Base-by-base conservation (phyloP, 805 yeast genomes). In the Cyberlindnera euphorbiiphila region DNA sequence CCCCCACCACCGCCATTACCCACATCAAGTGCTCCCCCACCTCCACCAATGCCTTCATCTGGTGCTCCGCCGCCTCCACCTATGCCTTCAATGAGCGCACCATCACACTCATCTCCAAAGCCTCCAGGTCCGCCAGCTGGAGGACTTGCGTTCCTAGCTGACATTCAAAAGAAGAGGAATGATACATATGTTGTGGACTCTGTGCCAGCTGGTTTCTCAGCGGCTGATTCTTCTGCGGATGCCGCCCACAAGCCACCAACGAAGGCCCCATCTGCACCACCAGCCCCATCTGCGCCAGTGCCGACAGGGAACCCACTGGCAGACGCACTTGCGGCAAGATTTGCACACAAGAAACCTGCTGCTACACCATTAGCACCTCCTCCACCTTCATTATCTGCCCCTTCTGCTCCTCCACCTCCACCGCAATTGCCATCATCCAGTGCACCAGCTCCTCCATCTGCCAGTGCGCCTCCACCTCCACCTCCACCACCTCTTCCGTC, bases 121-220 rank as follows among this genome's bases (percentile, higher is more conserved):
- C 45, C 56, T n/a, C 25, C 56, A 10, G 27, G 39, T 2, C 43
- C 59, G 17, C 49, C 62, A 19, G 46, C 57, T 11, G 61, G 59
- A 21, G 76, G 75, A 1, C 53, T 76, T 17, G 83, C 85, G 6
- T 77, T 78, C 48, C 62, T 77, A 33, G 77, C 77, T 1, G 74
- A 76, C 41, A 77, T 78, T 33, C 74, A 76, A 43, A 67, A 71
- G 26, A 74, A 71, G 52, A 64, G 82, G 54, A 66, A 71, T 44
- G 78, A 77, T 15, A 42, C 69, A 1, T 53, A 64, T 52, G 79
- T 74, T 11, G 64, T 76, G n/a, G 76, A 68, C 37, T 53, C 59
- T 4, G 57, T 56, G 9, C 57, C 57, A 11, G 31, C 45, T n/a
- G 33, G 41, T 36, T 44, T 51, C 43, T 38, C 47, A 9, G 54